Percentiles rank a stretch among this genome's conserved stretches.
phyloP scores from a whole-genome alignment of 371 early-diverging fungal genomes.

The Apophysomyces ossiformis region DNA sequence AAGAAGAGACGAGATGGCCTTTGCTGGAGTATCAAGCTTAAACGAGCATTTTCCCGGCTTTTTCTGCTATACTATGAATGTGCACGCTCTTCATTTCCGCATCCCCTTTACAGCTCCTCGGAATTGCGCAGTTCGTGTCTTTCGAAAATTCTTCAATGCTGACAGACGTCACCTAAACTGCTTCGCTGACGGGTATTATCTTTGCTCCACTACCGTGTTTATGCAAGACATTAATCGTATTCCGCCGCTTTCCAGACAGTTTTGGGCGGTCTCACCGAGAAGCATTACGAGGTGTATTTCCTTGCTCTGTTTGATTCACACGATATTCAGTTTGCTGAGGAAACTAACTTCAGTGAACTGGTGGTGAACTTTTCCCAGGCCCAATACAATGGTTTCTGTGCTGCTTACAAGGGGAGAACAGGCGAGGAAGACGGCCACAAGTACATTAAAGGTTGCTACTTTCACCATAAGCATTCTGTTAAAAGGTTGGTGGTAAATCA shows the following conservation, averaged over 20 bases:
- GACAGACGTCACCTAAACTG: background rate
- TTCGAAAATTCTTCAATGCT: background rate
- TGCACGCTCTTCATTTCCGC: background rate
- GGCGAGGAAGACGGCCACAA: no score
- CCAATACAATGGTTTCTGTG: no score
- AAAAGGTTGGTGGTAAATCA: no score
- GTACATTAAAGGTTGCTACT: no score
- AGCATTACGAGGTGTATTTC: no score
- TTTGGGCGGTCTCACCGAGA: no score
- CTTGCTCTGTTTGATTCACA: no score
- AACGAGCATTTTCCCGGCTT: background rate
- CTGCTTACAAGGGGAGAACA: no score
- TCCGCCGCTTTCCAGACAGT: background rate
- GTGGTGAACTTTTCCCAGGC: no score
- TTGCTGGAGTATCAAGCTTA: background rate
- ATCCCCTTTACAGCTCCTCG: background rate
- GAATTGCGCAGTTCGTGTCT: background rate
- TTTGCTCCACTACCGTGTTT: background rate
- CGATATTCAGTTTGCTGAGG: no score
- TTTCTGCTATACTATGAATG: background rate
- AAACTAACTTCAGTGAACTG: no score
- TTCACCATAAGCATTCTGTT: no score
- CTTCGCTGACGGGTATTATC: background rate
- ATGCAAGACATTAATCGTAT: background rate
- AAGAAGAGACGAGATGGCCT: background rate